Conservation (phyloP, 2,329 filamentous ascomycete species). For the Penicillium sp. region DNA sequence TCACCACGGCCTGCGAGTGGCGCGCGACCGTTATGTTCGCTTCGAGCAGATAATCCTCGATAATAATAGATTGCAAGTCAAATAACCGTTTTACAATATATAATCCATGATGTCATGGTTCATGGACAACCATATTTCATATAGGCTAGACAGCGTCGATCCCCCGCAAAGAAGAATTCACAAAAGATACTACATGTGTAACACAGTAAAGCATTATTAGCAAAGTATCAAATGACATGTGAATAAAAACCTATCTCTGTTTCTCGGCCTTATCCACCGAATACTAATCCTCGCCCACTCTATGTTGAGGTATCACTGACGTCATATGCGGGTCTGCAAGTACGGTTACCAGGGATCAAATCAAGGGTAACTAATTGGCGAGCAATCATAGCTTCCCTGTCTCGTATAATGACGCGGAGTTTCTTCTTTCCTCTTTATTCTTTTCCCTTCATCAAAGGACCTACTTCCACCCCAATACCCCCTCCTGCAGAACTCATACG, state of each 20-base stretch:
- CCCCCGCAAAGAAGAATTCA: background rate
- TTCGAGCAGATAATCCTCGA: too few relatives aligned
- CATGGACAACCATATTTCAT: background rate
- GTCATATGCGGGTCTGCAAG: conserved; percentile 6
- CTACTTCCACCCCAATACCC: background rate
- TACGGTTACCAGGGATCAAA: conserved; percentile 1
- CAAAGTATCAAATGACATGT: background rate
- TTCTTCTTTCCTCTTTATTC: background rate
- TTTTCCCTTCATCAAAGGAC: background rate
- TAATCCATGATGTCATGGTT: conserved; percentile 1
- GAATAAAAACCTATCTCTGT: background rate
- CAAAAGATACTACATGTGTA: background rate
- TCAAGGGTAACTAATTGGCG: conserved; percentile 2
- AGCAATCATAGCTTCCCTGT: background rate
- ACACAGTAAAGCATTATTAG: background rate
- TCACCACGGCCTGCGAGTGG: too few relatives aligned
- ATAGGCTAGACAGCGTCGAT: background rate
- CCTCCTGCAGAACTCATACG: background rate
- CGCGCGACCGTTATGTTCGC: too few relatives aligned
- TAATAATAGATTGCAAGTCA: too few relatives aligned
- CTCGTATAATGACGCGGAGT: background rate
- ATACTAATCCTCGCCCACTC: background rate
- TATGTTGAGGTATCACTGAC: conserved; percentile 15
- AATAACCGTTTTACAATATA: too few relatives aligned
- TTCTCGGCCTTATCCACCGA: background rate